phyloP scores from a whole-genome alignment of 225 moss, liverwort and hornwort genomes.

The Neckera pumila region DNA sequence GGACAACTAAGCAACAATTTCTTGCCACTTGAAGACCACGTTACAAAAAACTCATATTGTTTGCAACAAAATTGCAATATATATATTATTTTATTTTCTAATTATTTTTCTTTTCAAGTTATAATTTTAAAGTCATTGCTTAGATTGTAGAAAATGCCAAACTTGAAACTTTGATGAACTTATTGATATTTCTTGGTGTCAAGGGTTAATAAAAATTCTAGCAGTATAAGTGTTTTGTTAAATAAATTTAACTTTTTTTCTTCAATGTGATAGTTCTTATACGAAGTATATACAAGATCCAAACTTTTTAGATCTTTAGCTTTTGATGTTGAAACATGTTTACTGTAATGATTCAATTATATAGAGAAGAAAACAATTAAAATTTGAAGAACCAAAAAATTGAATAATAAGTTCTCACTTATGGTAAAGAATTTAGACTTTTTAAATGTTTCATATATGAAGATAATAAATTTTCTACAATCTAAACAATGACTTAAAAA shows the following conservation, averaged over 20 bases:
- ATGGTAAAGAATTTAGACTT: neutral
- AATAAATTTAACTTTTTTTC: neutral
- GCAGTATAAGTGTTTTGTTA: fast-evolving
- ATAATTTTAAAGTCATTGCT: neutral
- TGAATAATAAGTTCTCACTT: neutral
- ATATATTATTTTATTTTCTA: neutral
- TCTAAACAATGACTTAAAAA: no score
- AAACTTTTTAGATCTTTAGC: neutral
- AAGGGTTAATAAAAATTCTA: neutral
- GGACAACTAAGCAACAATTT: neutral
- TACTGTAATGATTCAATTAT: neutral
- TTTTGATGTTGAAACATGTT: neutral
- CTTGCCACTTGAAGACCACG: neutral
- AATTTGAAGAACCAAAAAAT: neutral
- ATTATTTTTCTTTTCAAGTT: neutral
- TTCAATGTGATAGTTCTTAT: neutral
- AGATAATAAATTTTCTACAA: no score
- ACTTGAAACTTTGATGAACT: neutral
- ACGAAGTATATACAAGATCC: neutral
- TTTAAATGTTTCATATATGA: fast-evolving
- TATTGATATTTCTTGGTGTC: neutral
- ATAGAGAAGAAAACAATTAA: neutral
- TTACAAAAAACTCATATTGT: neutral
- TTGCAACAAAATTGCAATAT: neutral
- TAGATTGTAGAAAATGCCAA: neutral